Evolutionary conservation across 495 filamentous ascomycete genomes (phyloP).

Genomic region (Aspergillus heteromorphus): DNA sequence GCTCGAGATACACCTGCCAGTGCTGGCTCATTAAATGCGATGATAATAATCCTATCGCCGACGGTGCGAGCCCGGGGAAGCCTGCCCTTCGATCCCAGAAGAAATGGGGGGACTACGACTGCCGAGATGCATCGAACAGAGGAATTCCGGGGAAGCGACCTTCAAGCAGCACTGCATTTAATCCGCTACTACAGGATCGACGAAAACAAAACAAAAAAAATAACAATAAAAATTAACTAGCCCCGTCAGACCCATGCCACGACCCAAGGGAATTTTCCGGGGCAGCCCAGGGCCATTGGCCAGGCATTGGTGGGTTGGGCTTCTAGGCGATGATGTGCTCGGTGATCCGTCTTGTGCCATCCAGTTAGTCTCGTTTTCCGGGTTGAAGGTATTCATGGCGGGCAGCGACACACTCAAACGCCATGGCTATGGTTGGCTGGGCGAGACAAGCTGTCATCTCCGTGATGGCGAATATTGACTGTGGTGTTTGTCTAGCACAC

Average conservation of each 20-base stretch:
- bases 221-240: too few relatives aligned
- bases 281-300: background rate
- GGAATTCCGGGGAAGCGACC: slow-evolving; percentile 2
- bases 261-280: background rate
- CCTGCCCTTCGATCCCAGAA: background rate
- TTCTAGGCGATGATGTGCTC: slow-evolving; percentile 22
- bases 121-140: background rate
- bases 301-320: background rate
- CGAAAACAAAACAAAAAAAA: background rate
- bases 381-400: background rate
- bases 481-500: background rate
- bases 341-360: slow-evolving; percentile 15
- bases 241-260: background rate
- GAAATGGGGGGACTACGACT: background rate
- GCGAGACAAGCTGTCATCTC: background rate
- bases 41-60: background rate
- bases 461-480: slow-evolving; percentile 2
- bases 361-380: slow-evolving; percentile 1
- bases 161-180: background rate
- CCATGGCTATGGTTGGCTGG: slow-evolving; percentile 3
- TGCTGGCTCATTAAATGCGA: background rate
- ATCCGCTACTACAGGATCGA: background rate
- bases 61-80: background rate
- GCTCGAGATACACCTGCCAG: background rate
- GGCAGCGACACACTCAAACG: background rate